phyloP scores from a whole-genome alignment of 108 stramenopile genomes.

The Discostella stelligeroides region DNA sequence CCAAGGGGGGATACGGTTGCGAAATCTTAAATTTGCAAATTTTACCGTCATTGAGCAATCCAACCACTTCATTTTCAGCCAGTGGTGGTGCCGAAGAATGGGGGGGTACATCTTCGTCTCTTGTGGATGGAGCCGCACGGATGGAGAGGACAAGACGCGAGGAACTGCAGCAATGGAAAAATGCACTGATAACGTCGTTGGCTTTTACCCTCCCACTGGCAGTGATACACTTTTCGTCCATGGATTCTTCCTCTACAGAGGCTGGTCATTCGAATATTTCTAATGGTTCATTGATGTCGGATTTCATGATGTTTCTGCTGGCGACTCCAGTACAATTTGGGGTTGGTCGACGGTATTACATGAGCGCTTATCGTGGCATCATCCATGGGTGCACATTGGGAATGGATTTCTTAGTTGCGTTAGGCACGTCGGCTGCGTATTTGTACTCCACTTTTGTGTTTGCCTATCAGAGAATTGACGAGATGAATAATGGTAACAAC shows the following conservation, averaged over 20 bases:
- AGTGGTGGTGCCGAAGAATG: not conserved
- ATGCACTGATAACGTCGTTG: constrained; percentile 38
- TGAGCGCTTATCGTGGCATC: constrained; percentile 74
- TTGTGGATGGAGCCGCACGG: constrained; percentile 53
- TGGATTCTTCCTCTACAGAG: constrained; percentile 37
- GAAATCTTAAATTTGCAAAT: constrained; percentile 36
- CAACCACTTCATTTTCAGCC: constrained; percentile 7
- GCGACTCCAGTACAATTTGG: constrained; percentile 89
- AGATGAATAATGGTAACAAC: constrained; percentile 6
- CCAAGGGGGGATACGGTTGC: constrained; percentile 60
- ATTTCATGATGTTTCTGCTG: constrained; percentile 53
- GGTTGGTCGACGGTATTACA: constrained; percentile 86
- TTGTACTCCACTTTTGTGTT: constrained; percentile 72
- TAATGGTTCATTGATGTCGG: constrained; percentile 11
- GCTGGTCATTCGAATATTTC: not conserved
- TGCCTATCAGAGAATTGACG: constrained; percentile 29
- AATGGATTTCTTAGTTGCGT: constrained; percentile 95
- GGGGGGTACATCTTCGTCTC: constrained; percentile 22
- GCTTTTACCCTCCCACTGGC: constrained; percentile 63
- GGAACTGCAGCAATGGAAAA: constrained; percentile 59
- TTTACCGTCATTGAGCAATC: not conserved
- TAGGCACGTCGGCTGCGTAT: constrained; percentile 93
- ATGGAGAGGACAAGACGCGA: constrained; percentile 52
- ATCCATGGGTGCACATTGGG: constrained; percentile 68
- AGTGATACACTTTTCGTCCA: constrained; percentile 43